phyloP scores from a whole-genome alignment of 176 grass and related monocot genomes.

The Typha latifolia region DNA sequence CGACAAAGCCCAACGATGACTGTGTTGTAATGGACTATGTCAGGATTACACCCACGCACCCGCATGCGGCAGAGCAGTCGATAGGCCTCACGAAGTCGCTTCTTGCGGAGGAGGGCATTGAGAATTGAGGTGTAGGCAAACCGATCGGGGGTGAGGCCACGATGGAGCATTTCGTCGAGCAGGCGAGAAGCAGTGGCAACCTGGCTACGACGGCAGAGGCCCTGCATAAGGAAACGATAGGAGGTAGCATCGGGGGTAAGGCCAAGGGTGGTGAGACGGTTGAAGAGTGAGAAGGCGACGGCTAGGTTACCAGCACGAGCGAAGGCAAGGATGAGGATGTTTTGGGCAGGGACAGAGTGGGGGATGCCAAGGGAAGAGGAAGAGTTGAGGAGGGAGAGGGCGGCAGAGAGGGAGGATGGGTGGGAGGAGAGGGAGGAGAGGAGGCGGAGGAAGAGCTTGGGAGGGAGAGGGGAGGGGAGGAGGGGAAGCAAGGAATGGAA shows the following conservation, averaged over 20 bases:
- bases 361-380: slow-evolving; percentile 24
- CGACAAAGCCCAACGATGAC: slow-evolving; percentile 61
- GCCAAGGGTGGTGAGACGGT: slow-evolving; percentile 35
- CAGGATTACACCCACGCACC: slow-evolving; percentile 49
- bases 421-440: slow-evolving; percentile 30
- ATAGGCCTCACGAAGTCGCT: slow-evolving; percentile 60
- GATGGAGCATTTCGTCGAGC: slow-evolving; percentile 79
- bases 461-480: slow-evolving; percentile 36
- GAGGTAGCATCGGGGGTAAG: slow-evolving; percentile 45
- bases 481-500: slow-evolving; percentile 44
- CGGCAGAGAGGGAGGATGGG: slow-evolving; percentile 36
- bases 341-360: slow-evolving; percentile 50
- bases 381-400: slow-evolving; percentile 33
- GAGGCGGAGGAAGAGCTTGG: slow-evolving; percentile 32
- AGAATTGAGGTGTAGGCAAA: slow-evolving; percentile 54
- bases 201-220: slow-evolving; percentile 49
- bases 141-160: slow-evolving; percentile 47
- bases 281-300: slow-evolving; percentile 51
- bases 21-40: slow-evolving; percentile 73
- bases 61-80: slow-evolving; percentile 72
- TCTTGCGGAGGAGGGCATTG: slow-evolving; percentile 68
- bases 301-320: slow-evolving; percentile 43
- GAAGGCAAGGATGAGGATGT: slow-evolving; percentile 60
- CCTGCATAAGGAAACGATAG: slow-evolving; percentile 59
- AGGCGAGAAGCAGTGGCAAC: slow-evolving; percentile 38